phyloP scores from a whole-genome alignment of 192 early-diverging fungal genomes.

The Backusella morwellensis region DNA sequence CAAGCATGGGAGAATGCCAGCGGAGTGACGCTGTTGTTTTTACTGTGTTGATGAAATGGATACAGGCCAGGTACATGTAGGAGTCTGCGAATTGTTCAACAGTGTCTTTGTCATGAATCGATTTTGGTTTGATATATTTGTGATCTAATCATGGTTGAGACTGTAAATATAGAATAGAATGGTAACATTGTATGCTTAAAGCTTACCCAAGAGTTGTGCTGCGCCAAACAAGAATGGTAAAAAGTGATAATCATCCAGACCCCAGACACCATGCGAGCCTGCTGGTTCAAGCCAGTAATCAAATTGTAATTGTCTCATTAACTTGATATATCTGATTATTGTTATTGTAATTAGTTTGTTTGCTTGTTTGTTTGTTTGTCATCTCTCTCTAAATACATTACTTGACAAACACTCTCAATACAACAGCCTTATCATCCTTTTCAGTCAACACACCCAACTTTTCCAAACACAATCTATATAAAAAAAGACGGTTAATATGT shows the following conservation, averaged over 20 bases:
- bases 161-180: too few species aligned
- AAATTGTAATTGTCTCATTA: slow-evolving; percentile 90
- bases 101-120: slow-evolving; percentile 88
- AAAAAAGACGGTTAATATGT: neutral
- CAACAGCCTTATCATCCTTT: slow-evolving; percentile 73
- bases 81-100: slow-evolving; percentile 86
- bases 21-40: slow-evolving; percentile 61
- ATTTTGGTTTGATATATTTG: slow-evolving; percentile 90
- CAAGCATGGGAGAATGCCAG: slow-evolving; percentile 96
- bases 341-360: neutral
- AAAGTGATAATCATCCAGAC: slow-evolving; percentile 97
- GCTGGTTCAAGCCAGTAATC: slow-evolving; percentile 97
- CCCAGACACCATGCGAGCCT: slow-evolving; percentile 99
- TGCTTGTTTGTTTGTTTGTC: neutral
- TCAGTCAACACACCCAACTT: slow-evolving; percentile 65
- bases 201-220: slow-evolving; percentile 71
- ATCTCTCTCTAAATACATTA: slow-evolving; percentile 16
- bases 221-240: slow-evolving; percentile 93
- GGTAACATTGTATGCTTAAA: too few species aligned
- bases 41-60: slow-evolving; percentile 89
- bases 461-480: slow-evolving; percentile 68
- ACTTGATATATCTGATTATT: slow-evolving; percentile 67
- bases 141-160: slow-evolving; percentile 51
- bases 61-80: slow-evolving; percentile 96
- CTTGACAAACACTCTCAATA: slow-evolving; percentile 75